Conservation (phyloP, 306 rosid genomes). For the Inga leiocalycina region DNA sequence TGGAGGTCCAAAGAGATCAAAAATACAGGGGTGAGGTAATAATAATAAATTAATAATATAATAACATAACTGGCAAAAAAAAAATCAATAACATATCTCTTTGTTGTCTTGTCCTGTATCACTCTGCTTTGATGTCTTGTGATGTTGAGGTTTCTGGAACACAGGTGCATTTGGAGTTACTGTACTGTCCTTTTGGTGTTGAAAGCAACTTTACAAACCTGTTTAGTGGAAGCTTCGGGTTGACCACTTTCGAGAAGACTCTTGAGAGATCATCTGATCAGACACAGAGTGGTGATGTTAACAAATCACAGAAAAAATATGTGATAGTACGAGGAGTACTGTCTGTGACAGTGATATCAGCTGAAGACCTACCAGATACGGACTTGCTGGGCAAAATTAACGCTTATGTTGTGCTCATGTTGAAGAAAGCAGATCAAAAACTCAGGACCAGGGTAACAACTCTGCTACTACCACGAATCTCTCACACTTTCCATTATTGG, state of each 20-base stretch:
- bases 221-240: slow-evolving; percentile 52
- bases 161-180: slow-evolving; percentile 92
- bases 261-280: slow-evolving; percentile 39
- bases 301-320: slow-evolving; percentile 40
- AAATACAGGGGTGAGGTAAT: slow-evolving; percentile 91
- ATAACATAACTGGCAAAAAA: not conserved
- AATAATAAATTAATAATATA: not conserved
- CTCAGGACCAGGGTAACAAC: slow-evolving; percentile 76
- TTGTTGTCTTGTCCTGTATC: not conserved
- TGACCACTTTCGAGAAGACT: slow-evolving; percentile 79
- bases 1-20: slow-evolving; percentile 76
- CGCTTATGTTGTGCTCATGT: slow-evolving; percentile 70
- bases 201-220: slow-evolving; percentile 53
- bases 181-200: slow-evolving; percentile 76
- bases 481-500: not conserved
- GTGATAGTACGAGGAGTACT: slow-evolving; percentile 86
- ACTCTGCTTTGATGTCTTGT: not conserved
- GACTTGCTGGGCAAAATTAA: slow-evolving; percentile 89
- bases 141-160: not conserved
- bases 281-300: slow-evolving; percentile 35
- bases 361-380: slow-evolving; percentile 75
- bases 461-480: not conserved
- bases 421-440: slow-evolving; percentile 76
- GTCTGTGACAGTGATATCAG: slow-evolving; percentile 82
- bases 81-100: not conserved